Evolutionary conservation across 371 early-diverging fungal genomes (phyloP), one percentile per base, ranked within the genome.

Genomic region (Syncephalastrum contaminatum): DNA sequence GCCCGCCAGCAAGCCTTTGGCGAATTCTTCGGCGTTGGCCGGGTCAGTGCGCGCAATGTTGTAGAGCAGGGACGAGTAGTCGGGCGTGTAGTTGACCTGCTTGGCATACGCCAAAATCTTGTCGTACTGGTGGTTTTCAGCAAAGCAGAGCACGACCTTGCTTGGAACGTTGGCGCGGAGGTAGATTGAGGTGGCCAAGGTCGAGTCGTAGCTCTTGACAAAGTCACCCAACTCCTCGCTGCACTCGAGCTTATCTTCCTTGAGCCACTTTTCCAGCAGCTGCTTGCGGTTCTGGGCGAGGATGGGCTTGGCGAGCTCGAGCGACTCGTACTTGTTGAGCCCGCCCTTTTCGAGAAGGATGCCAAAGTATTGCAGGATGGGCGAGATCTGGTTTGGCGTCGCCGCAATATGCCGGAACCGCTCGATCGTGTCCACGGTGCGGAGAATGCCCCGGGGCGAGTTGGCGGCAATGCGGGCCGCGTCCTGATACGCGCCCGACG

Each of bases 181-280:
- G 67, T 97, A 98, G 1, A 98, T 91, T 8, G 96, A 93, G 22
- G 97, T 81, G 0, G 97, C 98, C 56, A 97, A 76, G 14, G 88
- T 88, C 20, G 82, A 62, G 63, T 98, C 98, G 55, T 89, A 84
- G 55, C 86, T 91, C 75, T 94, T 94, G 53, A 98, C 95, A 64
- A 96, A 88, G 64, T 98, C 99, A 61, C 99, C 99, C 20, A 98
- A 83, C 67, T 98, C 98, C 63, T 98, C 98, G 71, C 93, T 94
- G 78, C 97, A 96, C 60, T 92, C 89, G 3, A 98, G 82, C 73
- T 97, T 97, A 69, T 98, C 96, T 70, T 97, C 97, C 79, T 97
- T 96, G 59, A 98, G 83, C 98, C 98, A 98, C 66, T 96, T 97
- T 59, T 98, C 97, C 12, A 98, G 75, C 53, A 98, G 69, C 60